Evolutionary conservation across 208 protist species (phyloP), one percentile per base, ranked within the genome.

Genomic region (Phytomonas francai): DNA sequence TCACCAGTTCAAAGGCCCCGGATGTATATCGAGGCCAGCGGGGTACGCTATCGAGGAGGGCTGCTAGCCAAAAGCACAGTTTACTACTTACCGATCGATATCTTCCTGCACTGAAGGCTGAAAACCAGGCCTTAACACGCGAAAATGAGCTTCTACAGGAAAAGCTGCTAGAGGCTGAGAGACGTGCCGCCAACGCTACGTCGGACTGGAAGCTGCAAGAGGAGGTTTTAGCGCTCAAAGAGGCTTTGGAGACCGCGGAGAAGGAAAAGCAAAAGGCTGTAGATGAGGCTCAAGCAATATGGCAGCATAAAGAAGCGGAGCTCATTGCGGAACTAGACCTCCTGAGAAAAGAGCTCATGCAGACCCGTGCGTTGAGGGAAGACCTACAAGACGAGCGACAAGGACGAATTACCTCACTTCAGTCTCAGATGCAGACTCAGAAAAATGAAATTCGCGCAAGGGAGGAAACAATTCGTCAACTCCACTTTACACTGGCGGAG

Each of bases 221-320:
- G 58, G 78, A 95, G 8, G 79, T 96, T 27, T 61, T 83, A 29
- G 80, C 22, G 12, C 71, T 88, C 57, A 73, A 75, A 34, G 70
- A 77, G 12, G 71, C 72, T 11, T 45, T 88, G n/a, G 54, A 67
- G 5, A 25, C 76, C 19, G 56, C 66, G 49, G 51, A 78, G 56
- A 45, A 62, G 9, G 28, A 70, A 5, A 54, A 70, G 2, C 49
- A 57, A 25, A 77, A 67, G 2, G 72, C 74, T 0, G 72, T 76
- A 32, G 33, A 39, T 5, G 71, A 65, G 16, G 77, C 81, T 0
- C 72, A 68, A 12, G 61, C 63, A 58, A 70, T 76, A 16, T 87
- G 77, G 80, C 68, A 65, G 3, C 71, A 67, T 9, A 84, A 88
- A 61, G 84, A 89, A 63, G 83, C 81, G 33, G 84, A 89, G 54